Base-by-base conservation (phyloP, 164 flowering plant genomes). In the Saururus chinensis region DNA sequence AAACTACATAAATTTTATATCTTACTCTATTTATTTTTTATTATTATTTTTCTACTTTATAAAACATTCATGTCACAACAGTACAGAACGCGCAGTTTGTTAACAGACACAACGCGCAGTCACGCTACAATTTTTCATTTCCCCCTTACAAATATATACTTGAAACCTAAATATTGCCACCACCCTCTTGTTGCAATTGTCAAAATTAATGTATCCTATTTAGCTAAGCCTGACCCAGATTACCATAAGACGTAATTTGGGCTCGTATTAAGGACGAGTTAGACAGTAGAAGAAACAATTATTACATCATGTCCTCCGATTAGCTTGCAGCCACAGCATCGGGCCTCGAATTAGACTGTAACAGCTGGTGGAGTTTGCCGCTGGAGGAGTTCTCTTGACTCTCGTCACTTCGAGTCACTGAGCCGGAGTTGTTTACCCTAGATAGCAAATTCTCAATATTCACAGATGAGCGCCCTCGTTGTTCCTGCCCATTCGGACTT, bases 261-360 rank as follows among this genome's bases (percentile, higher is more conserved):
- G 49, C 16, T 45, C 14, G 49, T 45, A 45, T 2, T 30, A 30
- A 30, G 11, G 11, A 17, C 7, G 17, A 12, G 49, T 45, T 45
- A 45, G 49, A 45, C 14, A 45, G 49, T 45, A 45, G 17, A 45
- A 45, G 14, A 45, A 45, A 12, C 14, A 45, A 45, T 13, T 3
- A 2, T 45, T 17, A 45, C 49, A 13, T 45, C 0, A 14, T 48
- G 51, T 19, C 24, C 49, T 65, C 5, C 22, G 19, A 40, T 86
- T 73, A 92, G 75, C 96, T 77, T 61, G 97, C 96, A 42, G 84
- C 92, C n/a, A 90, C 91, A 10, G 90, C 85, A 71, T 89, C 89
- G 0, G 92, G 61, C 62, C 96, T 70, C 1, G 90, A 81, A 53
- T 78, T 93, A n/a, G 87, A 51, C 54, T 77, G 85, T 65, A 93